Percentiles rank a stretch among this genome's conserved stretches.
Evolutionary conservation across 179 eudicot species (phyloP).

Genomic region (Pouteria campechiana): DNA sequence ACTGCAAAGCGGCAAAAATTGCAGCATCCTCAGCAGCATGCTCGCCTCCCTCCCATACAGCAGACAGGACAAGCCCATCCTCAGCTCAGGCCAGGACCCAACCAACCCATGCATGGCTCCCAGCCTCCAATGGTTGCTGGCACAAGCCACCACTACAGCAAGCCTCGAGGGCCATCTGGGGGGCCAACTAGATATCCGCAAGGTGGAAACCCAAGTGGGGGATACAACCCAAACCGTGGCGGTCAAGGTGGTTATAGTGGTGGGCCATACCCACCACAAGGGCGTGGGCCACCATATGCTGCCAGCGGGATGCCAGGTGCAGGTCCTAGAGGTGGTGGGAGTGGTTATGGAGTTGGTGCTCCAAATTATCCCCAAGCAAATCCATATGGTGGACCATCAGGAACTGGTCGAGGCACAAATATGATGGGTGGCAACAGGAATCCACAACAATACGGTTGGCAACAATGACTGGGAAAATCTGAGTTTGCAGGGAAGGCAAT

Average conservation of each 20-base stretch:
- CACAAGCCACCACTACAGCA: conserved; percentile 63
- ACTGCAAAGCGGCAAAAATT: conserved; percentile 68
- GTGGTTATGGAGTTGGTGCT: conserved; percentile 43
- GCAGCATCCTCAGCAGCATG: conserved; percentile 69
- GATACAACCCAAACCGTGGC: conserved; percentile 39
- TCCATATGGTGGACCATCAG: conserved; percentile 47
- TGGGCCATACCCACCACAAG: conserved; percentile 63
- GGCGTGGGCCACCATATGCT: conserved; percentile 57
- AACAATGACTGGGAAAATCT: conserved; percentile 25
- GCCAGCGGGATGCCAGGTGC: conserved; percentile 30
- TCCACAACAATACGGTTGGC: conserved; percentile 77
- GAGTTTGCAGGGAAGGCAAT: background rate
- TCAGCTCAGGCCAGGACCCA: conserved; percentile 48
- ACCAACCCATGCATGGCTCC: conserved; percentile 45
- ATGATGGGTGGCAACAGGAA: conserved; percentile 51
- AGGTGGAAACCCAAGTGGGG: conserved; percentile 44
- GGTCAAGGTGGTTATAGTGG: conserved; percentile 40
- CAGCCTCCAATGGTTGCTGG: conserved; percentile 42
- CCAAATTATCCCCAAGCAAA: conserved; percentile 50
- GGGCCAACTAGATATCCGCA: conserved; percentile 60
- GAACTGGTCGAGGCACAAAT: conserved; percentile 57
- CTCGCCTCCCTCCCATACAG: conserved; percentile 66
- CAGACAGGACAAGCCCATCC: conserved; percentile 55
- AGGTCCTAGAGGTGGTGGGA: conserved; percentile 42
- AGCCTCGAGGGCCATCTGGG: conserved; percentile 60